Evolutionary conservation across 768 basidiomycete species (phyloP).

Genomic region (Boletus vermiculosoides): DNA sequence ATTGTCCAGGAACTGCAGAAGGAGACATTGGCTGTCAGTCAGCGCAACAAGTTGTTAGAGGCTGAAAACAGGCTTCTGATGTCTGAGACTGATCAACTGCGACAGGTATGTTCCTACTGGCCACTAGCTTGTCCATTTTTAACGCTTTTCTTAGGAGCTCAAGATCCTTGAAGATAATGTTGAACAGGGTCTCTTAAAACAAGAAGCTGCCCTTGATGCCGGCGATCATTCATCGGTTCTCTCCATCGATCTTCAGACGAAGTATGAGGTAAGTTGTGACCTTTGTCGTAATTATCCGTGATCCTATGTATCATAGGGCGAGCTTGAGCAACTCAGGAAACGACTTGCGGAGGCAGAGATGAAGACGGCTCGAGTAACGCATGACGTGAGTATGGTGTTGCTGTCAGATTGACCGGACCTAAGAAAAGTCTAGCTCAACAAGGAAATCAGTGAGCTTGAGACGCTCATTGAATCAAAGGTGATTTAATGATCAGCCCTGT

Average conservation of each 20-base stretch:
- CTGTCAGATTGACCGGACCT: not conserved
- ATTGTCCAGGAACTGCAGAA: slow-evolving; percentile 88
- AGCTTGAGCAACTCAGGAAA: slow-evolving; percentile 70
- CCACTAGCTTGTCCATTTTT: not conserved
- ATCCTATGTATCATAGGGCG: slow-evolving; percentile 40
- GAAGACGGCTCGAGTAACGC: slow-evolving; percentile 66
- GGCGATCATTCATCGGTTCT: slow-evolving; percentile 16
- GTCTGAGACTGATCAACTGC: slow-evolving; percentile 59
- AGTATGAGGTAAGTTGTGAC: slow-evolving; percentile 50
- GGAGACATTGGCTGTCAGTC: slow-evolving; percentile 62
- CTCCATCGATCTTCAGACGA: slow-evolving; percentile 40
- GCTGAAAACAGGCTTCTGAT: slow-evolving; percentile 72
- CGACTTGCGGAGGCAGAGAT: slow-evolving; percentile 68
- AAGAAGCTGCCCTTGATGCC: slow-evolving; percentile 42
- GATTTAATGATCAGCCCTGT: slow-evolving; percentile 3
- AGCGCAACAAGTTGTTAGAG: slow-evolving; percentile 69
- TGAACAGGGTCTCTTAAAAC: slow-evolving; percentile 54
- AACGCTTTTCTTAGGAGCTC: slow-evolving; percentile 54
- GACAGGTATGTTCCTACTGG: slow-evolving; percentile 48
- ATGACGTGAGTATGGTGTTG: slow-evolving; percentile 52
- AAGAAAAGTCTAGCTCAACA: slow-evolving; percentile 60
- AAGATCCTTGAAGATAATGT: slow-evolving; percentile 74
- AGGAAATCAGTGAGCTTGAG: slow-evolving; percentile 91
- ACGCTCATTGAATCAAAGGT: slow-evolving; percentile 94
- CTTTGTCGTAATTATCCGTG: not conserved